Conservation (phyloP, 75 land plant species). For the Ceratopteris richardii region DNA sequence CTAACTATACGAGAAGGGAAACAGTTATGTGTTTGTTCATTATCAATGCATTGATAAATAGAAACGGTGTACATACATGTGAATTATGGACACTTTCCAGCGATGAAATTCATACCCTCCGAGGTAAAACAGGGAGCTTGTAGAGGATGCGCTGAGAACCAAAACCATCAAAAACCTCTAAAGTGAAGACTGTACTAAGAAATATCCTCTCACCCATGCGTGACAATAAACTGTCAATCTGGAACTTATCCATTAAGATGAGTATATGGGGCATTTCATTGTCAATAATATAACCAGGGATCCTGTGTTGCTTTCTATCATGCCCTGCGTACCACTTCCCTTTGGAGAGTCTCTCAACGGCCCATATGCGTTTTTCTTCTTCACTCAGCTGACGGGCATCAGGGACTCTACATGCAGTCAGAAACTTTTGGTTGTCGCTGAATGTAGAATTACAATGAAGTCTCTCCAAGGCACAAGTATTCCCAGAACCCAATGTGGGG, state of each 20-base stretch:
- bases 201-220: neutral
- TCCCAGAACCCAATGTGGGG: no score
- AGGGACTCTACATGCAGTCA: no score
- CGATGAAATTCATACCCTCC: constrained; percentile 1
- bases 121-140: neutral
- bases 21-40: no score
- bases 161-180: constrained; percentile 1
- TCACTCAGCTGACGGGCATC: no score
- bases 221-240: constrained; percentile 1
- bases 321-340: neutral
- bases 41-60: no score
- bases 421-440: no score
- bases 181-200: neutral
- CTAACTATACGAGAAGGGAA: no score
- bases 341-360: constrained; percentile 1
- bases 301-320: neutral
- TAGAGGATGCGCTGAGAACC: constrained; percentile 1
- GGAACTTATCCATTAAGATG: constrained; percentile 5
- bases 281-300: neutral
- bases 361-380: constrained; percentile 1
- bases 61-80: no score
- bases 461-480: no score
- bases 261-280: neutral
- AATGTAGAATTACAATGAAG: no score
- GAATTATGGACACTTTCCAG: no score